Evolutionary conservation across 306 rosid species (phyloP), one percentile per base, ranked within the genome.

Genomic region (Cajanus cajan): DNA sequence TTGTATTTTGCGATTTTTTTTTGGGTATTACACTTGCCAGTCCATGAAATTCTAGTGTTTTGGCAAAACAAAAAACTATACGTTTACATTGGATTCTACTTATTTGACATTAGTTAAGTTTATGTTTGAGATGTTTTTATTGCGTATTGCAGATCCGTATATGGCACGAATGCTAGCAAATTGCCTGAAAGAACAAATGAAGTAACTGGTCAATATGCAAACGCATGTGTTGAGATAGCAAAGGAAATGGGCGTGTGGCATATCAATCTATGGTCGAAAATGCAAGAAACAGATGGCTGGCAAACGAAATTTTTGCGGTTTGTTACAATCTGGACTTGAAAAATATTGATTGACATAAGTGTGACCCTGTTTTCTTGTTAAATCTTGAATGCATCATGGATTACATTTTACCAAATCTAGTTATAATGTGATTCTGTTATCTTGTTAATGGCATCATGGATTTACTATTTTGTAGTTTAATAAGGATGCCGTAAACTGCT

Each of bases 221-320:
- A 85, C 44, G 81, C 89, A 25, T 95, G 97, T 50, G 10, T 91
- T 76, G 93, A 87, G 74, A 73, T 87, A 39, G 96, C 97, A 25
- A 82, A 90, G 82, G 98, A 95, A 79, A 80, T 91, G 83, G 88
- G 83, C 54, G 61, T 86, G 66, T 72, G 52, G 22, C 78, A 79
- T 74, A 65, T 95, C 78, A 82, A 95, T 85, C 82, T 95, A n/a
- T 95, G 98, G 98, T 88, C 94, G 82, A 88, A 88, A 86, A 72
- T 95, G 90, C 98, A 95, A 83, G 97, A 95, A 87, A 88, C 89
- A n/a, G 94, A 78, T 37, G 94, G 93, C 76, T 92, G 98, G 98
- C 96, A 83, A 87, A 88, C 88, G 78, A 92, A 88, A 80, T 83
- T 86, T 85, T 81, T 95, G 74, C 82, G 98, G 98, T 92, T 85